phyloP scores from a whole-genome alignment of 768 basidiomycete species.

The Amanita inopinata region DNA sequence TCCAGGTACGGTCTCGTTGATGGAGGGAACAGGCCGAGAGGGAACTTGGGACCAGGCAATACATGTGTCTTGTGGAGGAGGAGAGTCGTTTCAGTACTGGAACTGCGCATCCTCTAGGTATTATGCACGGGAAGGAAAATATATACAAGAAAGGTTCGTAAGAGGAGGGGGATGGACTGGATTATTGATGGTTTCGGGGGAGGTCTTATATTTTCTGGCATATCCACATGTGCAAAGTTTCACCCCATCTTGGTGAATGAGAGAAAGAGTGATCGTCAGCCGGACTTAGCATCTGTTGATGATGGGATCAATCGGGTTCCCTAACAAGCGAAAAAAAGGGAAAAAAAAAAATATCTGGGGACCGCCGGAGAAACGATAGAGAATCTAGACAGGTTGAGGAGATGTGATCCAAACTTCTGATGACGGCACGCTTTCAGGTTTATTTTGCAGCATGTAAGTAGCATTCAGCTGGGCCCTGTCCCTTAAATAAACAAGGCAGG shows the following conservation, averaged over 20 bases:
- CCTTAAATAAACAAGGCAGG: too few species aligned
- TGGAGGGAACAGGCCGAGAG: slow-evolving; percentile 19
- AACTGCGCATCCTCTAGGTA: slow-evolving; percentile 8
- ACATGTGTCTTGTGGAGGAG: slow-evolving; percentile 14
- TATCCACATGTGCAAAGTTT: neutral
- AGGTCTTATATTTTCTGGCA: slow-evolving; percentile 1
- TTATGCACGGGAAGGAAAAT: neutral
- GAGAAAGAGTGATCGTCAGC: neutral
- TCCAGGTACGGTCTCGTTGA: slow-evolving; percentile 33
- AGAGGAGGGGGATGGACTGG: too few species aligned
- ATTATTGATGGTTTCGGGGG: neutral
- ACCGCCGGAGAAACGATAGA: too few species aligned
- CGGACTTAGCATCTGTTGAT: neutral
- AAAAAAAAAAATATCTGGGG: neutral
- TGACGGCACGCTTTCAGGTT: too few species aligned
- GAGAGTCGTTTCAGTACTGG: slow-evolving; percentile 15
- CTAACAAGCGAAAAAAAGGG: neutral
- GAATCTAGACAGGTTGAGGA: too few species aligned
- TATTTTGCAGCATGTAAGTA: too few species aligned
- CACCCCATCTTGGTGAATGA: neutral
- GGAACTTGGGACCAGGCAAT: slow-evolving; percentile 19
- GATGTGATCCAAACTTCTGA: too few species aligned
- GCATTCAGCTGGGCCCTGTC: too few species aligned
- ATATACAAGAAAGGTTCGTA: neutral
- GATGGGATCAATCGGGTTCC: neutral